A percentile compares a stretch with the other conserved stretches of the same genome.
Evolutionary conservation across 2,329 filamentous ascomycete species (phyloP).

Genomic region (Didymella sp.): DNA sequence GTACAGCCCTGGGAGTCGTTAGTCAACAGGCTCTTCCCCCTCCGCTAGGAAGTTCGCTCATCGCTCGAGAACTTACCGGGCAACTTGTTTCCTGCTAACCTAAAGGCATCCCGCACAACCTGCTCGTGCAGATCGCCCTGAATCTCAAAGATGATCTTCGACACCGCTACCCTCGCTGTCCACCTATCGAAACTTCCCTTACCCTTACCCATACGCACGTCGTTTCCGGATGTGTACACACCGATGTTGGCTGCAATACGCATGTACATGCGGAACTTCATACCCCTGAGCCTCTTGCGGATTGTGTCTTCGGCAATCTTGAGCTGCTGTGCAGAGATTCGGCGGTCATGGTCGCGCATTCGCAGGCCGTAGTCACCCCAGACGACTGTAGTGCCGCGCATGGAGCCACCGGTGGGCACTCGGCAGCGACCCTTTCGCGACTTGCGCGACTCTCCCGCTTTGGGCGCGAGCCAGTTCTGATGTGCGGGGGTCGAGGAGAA

Average conservation of each 20-base stretch:
- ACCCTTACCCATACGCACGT: slow-evolving; percentile 98
- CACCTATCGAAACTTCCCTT: slow-evolving; percentile 98
- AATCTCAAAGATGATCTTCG: slow-evolving; percentile 90
- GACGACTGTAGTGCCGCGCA: slow-evolving; percentile 90
- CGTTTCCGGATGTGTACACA: slow-evolving; percentile 94
- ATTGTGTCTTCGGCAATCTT: slow-evolving; percentile 95
- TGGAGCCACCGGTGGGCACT: slow-evolving; percentile 88
- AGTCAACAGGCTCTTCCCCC: too few relatives aligned
- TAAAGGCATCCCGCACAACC: slow-evolving; percentile 90
- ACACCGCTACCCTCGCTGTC: slow-evolving; percentile 88
- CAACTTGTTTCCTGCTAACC: slow-evolving; percentile 92
- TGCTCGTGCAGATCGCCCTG: slow-evolving; percentile 94
- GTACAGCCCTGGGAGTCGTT: slow-evolving; percentile 68
- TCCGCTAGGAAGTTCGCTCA: too few relatives aligned
- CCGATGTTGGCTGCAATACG: slow-evolving; percentile 90
- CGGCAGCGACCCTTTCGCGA: slow-evolving; percentile 86
- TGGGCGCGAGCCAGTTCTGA: slow-evolving; percentile 82
- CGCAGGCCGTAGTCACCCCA: slow-evolving; percentile 97
- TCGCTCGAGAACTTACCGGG: slow-evolving; percentile 80
- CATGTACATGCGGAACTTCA: slow-evolving; percentile 92
- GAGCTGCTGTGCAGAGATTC: slow-evolving; percentile 84
- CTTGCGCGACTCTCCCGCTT: slow-evolving; percentile 81
- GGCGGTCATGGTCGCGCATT: slow-evolving; percentile 90
- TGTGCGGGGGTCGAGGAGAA: slow-evolving; percentile 74
- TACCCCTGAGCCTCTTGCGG: slow-evolving; percentile 82